phyloP scores from a whole-genome alignment of 2,329 filamentous ascomycete species.

The Drechslerella dactyloides region DNA sequence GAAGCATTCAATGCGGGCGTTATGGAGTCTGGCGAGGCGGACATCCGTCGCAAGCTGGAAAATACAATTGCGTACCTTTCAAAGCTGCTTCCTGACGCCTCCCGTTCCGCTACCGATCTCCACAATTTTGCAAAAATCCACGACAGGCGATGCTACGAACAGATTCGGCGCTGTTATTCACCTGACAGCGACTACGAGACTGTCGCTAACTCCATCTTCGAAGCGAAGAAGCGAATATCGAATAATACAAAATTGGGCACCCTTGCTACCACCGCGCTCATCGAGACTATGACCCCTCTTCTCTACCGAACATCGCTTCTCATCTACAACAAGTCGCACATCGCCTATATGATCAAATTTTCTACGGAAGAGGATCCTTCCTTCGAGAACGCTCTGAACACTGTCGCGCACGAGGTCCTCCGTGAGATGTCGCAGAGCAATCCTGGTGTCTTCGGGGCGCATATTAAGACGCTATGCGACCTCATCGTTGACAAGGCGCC shows the following conservation, averaged over 20 bases:
- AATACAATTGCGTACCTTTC: conserved; percentile 75
- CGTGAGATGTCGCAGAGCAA: conserved; percentile 87
- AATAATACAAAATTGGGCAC: conserved; percentile 63
- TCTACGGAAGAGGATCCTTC: conserved; percentile 77
- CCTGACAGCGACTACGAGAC: conserved; percentile 90
- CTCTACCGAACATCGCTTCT: conserved; percentile 83
- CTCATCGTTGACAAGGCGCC: conserved; percentile 82
- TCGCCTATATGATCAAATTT: conserved; percentile 85
- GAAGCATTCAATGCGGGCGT: conserved; percentile 90
- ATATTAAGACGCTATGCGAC: conserved; percentile 88
- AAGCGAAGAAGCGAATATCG: conserved; percentile 81
- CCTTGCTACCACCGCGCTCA: conserved; percentile 58
- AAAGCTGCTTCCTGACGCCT: conserved; percentile 73
- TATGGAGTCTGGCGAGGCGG: conserved; percentile 72
- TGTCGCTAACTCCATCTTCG: conserved; percentile 86
- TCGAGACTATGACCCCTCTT: conserved; percentile 81
- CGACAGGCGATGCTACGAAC: conserved; percentile 85
- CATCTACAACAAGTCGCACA: conserved; percentile 92
- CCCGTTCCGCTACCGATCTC: conserved; percentile 75
- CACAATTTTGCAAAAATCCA: conserved; percentile 90
- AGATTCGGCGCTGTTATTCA: conserved; percentile 83
- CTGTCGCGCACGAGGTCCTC: conserved; percentile 83
- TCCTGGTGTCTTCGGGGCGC: conserved; percentile 88
- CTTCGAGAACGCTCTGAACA: conserved; percentile 64
- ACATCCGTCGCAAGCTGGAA: conserved; percentile 72